Conservation (phyloP, 306 rosid species). For the Cucurbita ficifolia region DNA sequence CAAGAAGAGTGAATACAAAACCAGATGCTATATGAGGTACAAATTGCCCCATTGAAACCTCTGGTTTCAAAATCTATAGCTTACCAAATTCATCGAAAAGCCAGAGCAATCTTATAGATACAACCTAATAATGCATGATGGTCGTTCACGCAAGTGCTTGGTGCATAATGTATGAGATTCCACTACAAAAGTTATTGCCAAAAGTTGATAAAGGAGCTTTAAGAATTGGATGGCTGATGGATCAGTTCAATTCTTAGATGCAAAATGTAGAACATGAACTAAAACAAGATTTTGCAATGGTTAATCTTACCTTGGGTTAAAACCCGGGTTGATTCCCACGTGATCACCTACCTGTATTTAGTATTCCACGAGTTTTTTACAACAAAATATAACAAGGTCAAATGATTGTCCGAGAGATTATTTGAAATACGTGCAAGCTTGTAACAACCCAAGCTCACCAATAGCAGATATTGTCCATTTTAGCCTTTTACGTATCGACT, state of each 20-base stretch:
- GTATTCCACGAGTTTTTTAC: too few relatives aligned
- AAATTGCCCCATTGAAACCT: slow-evolving; percentile 50
- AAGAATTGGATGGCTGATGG: not conserved
- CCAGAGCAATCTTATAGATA: slow-evolving; percentile 12
- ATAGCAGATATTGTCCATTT: too few relatives aligned
- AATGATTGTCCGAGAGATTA: too few relatives aligned
- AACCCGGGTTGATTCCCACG: not conserved
- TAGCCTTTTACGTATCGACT: too few relatives aligned
- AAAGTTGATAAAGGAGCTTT: slow-evolving; percentile 4
- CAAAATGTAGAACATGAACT: not conserved
- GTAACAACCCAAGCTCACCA: too few relatives aligned
- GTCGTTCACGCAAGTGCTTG: slow-evolving; percentile 23
- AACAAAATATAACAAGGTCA: too few relatives aligned
- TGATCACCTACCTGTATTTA: too few relatives aligned
- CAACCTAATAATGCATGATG: slow-evolving; percentile 9
- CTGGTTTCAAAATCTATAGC: slow-evolving; percentile 9
- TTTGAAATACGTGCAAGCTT: too few relatives aligned
- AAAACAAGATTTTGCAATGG: not conserved
- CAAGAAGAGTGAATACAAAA: slow-evolving; percentile 46
- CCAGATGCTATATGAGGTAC: slow-evolving; percentile 60
- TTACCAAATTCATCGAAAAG: slow-evolving; percentile 10
- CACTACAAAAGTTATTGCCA: slow-evolving; percentile 26
- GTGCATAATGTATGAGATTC: slow-evolving; percentile 76
- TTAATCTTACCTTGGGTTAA: not conserved
- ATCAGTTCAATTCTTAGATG: not conserved